These are phyloP conservation scores for Trapa incisa DNA, from an alignment of 345 rosid species.

Conservation along the genomic window DNA sequence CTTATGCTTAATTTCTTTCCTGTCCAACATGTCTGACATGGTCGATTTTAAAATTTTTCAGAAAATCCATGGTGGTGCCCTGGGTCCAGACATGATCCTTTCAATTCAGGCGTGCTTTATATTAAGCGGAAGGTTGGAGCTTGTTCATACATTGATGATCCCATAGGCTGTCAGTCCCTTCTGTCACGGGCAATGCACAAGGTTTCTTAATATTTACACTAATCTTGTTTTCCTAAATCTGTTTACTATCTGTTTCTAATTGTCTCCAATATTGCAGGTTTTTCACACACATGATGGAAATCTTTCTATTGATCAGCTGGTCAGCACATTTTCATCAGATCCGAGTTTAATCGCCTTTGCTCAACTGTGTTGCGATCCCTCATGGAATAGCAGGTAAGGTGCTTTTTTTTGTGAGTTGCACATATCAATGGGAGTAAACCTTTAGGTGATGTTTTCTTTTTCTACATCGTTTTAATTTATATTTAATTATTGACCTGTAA, in stretches of 20 bases:
- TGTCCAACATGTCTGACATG: not conserved
- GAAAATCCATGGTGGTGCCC: slow-evolving; percentile 84
- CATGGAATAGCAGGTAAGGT: slow-evolving; percentile 68
- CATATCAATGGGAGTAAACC: not conserved
- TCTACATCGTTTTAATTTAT: not conserved
- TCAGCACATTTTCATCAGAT: slow-evolving; percentile 89
- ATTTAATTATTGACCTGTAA: not conserved
- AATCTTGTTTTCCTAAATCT: not conserved
- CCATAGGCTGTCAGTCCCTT: slow-evolving; percentile 81
- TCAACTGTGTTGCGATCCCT: slow-evolving; percentile 74
- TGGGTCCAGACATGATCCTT: slow-evolving; percentile 61
- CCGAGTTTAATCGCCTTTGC: slow-evolving; percentile 94
- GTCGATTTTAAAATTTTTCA: slow-evolving; percentile 17
- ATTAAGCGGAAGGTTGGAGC: slow-evolving; percentile 94
- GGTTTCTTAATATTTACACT: slow-evolving; percentile 26
- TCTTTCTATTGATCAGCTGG: slow-evolving; percentile 72
- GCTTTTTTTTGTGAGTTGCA: not conserved
- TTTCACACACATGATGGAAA: slow-evolving; percentile 43
- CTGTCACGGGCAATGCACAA: slow-evolving; percentile 96
- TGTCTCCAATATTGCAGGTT: slow-evolving; percentile 33
- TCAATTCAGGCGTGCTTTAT: slow-evolving; percentile 74
- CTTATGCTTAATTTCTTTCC: no score
- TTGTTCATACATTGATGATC: slow-evolving; percentile 94
- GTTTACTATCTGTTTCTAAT: not conserved
- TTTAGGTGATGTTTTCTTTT: not conserved